Percentiles rank a stretch among this genome's conserved stretches.
Evolutionary conservation across 2,329 filamentous ascomycete species (phyloP).

Genomic region (Xylaria sp.): DNA sequence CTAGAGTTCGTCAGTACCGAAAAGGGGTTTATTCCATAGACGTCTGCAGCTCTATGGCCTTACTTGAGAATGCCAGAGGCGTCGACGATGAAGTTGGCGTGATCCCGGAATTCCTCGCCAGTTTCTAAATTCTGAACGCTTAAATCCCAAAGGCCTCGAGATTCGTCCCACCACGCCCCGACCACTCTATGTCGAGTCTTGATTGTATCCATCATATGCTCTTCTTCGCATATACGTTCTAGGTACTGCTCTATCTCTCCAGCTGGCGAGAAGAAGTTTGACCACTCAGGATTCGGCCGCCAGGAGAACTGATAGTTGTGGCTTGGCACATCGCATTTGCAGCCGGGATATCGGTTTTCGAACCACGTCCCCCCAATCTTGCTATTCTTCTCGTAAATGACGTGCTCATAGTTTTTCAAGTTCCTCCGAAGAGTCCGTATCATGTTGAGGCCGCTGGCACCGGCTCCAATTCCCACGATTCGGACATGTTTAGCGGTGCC

Average conservation of each 20-base stretch:
- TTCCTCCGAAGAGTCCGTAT: constrained; percentile 58
- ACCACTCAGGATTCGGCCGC: constrained; percentile 69
- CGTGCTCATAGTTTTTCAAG: constrained; percentile 57
- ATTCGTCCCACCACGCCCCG: constrained; percentile 59
- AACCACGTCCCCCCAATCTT: constrained; percentile 69
- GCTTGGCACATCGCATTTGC: constrained; percentile 66
- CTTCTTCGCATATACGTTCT: constrained; percentile 59
- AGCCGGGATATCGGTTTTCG: constrained; percentile 69
- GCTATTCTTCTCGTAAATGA: constrained; percentile 67
- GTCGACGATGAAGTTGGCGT: constrained; percentile 62
- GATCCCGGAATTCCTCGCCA: constrained; percentile 56
- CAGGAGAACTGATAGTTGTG: constrained; percentile 73
- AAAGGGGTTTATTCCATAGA: neutral
- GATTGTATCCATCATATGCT: constrained; percentile 58
- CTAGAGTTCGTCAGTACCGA: constrained; percentile 46
- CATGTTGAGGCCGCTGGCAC: constrained; percentile 59
- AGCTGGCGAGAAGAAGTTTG: constrained; percentile 65
- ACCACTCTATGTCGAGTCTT: constrained; percentile 57
- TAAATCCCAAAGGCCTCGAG: constrained; percentile 56
- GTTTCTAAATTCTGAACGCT: constrained; percentile 54
- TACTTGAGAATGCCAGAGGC: constrained; percentile 66
- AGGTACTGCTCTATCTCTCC: constrained; percentile 68
- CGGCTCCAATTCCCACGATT: constrained; percentile 59
- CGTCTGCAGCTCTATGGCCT: constrained; percentile 37
- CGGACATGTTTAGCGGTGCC: constrained; percentile 56